These are phyloP conservation scores for Yamadazyma songkhlaensis DNA, from an alignment of 1,139 yeast genomes.

Conservation along the genomic window DNA sequence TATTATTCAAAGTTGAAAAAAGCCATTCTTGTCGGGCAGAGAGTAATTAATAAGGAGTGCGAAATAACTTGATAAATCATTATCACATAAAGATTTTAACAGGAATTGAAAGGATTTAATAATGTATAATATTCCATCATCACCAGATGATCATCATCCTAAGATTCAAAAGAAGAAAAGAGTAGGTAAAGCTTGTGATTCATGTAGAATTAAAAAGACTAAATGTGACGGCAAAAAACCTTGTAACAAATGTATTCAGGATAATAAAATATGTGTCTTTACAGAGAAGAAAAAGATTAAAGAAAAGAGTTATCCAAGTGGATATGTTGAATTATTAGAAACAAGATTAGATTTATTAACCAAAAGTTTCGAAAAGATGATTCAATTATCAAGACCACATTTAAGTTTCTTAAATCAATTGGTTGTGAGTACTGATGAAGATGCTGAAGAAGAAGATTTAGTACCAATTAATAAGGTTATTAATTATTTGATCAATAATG, in stretches of 20 bases:
- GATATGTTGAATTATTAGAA: conserved; percentile 70
- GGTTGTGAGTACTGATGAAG: conserved; percentile 6
- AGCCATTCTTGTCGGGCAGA: too few species aligned
- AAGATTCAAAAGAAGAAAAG: conserved; percentile 51
- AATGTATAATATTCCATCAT: conserved; percentile 8
- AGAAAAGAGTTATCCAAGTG: conserved; percentile 61
- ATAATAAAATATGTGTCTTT: conserved; percentile 73
- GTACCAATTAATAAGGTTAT: conserved; percentile 54
- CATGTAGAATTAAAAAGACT: conserved; percentile 71
- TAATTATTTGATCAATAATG: conserved; percentile 35
- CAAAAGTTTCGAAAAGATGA: conserved; percentile 47
- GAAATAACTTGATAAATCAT: not conserved
- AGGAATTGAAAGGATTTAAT: not conserved
- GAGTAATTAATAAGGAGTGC: conserved; percentile 1
- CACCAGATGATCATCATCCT: conserved; percentile 16
- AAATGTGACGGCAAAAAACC: conserved; percentile 80
- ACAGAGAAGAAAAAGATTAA: conserved; percentile 62
- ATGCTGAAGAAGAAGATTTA: conserved; percentile 14
- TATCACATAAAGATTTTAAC: too few species aligned
- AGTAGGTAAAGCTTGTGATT: conserved; percentile 80
- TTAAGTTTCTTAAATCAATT: conserved; percentile 29
- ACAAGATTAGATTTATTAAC: conserved; percentile 63
- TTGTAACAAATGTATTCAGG: conserved; percentile 64
- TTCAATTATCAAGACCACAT: conserved; percentile 35
- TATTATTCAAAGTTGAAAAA: too few species aligned